Percentiles rank a stretch among this genome's conserved stretches.
These are phyloP conservation scores for Endothia cerciana DNA, from an alignment of 2,329 filamentous ascomycete genomes.

Conservation along the genomic window DNA sequence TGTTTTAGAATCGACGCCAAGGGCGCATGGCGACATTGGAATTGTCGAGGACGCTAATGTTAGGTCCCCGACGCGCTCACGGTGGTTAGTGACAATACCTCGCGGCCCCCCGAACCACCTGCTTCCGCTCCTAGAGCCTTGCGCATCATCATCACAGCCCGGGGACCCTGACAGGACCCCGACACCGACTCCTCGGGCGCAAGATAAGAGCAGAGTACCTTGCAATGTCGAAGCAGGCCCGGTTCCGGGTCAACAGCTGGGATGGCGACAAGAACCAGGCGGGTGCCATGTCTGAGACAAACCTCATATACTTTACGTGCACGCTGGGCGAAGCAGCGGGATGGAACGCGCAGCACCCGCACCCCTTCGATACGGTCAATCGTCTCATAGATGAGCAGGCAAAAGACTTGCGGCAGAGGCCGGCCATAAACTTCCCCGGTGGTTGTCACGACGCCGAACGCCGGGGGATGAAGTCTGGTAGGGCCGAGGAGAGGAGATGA, in stretches of 20 bases:
- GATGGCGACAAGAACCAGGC: neutral
- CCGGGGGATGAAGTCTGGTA: slow-evolving; percentile 27
- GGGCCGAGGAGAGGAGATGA: neutral
- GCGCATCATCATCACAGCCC: neutral
- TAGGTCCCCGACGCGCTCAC: neutral
- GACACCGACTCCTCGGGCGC: no score
- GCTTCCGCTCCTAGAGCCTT: neutral
- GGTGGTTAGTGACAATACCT: neutral
- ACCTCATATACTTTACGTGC: slow-evolving; percentile 61
- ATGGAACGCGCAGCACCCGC: slow-evolving; percentile 38
- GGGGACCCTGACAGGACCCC: no score
- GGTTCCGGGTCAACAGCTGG: slow-evolving; percentile 18
- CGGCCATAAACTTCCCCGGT: slow-evolving; percentile 41
- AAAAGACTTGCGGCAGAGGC: slow-evolving; percentile 39
- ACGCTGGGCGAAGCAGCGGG: slow-evolving; percentile 59
- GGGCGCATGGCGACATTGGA: neutral
- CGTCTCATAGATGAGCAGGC: slow-evolving; percentile 56
- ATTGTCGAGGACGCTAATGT: neutral
- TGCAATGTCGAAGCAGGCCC: slow-evolving; percentile 21
- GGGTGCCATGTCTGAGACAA: neutral
- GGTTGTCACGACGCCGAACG: slow-evolving; percentile 25
- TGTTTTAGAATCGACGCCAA: neutral
- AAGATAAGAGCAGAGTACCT: neutral
- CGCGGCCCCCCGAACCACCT: neutral
- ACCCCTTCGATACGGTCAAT: slow-evolving; percentile 49